phyloP scores from a whole-genome alignment of 352 stramenopile genomes.

The Elongisporangium prolatum region DNA sequence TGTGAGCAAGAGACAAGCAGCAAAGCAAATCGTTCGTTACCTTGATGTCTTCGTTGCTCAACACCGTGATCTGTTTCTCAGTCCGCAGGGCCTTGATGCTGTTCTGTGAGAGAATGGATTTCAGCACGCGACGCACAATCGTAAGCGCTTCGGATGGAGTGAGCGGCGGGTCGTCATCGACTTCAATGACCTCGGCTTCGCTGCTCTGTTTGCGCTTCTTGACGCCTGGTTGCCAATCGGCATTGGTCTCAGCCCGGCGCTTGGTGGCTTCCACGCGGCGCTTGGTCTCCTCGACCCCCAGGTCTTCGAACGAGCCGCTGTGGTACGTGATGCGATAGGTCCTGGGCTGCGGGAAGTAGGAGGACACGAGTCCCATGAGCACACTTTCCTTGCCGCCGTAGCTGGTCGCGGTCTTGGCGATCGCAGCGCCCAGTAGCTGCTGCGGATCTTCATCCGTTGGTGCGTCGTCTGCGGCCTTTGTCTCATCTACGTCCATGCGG shows the following conservation, averaged over 20 bases:
- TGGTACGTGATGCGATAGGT: constrained; percentile 28
- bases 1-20: background rate
- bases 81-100: constrained; percentile 33
- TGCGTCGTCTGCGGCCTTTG: constrained; percentile 2
- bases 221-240: background rate
- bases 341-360: constrained; percentile 36
- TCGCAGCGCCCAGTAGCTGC: constrained; percentile 25
- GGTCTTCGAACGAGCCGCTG: constrained; percentile 30
- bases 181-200: constrained; percentile 7
- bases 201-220: constrained; percentile 6
- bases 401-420: constrained; percentile 38
- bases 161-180: constrained; percentile 19
- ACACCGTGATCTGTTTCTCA: constrained; percentile 46
- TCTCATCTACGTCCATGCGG: constrained; percentile 4
- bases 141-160: constrained; percentile 33
- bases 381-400: constrained; percentile 42
- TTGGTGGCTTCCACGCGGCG: background rate
- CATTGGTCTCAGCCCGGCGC: background rate
- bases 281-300: constrained; percentile 34
- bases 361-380: constrained; percentile 33
- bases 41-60: constrained; percentile 66
- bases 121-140: constrained; percentile 43
- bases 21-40: constrained; percentile 8
- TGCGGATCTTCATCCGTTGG: constrained; percentile 26
- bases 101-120: constrained; percentile 48